A percentile compares a stretch with the other conserved stretches of the same genome.
Evolutionary conservation across 2,329 filamentous ascomycete species (phyloP).

Genomic region (Keithomyces neogunnii): DNA sequence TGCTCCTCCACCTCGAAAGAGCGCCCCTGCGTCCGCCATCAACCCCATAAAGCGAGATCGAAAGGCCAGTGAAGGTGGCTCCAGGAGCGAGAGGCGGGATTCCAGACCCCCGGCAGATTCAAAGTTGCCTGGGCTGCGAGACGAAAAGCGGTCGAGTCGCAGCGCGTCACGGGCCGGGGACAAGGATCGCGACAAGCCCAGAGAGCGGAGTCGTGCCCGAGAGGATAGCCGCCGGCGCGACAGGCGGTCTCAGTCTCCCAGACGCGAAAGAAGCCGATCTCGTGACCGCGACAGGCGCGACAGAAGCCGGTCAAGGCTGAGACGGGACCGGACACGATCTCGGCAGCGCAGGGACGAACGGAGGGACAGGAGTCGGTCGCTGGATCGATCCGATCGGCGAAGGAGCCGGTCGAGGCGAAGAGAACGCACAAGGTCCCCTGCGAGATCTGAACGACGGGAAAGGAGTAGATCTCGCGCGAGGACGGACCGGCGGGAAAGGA

Average conservation of each 20-base stretch:
- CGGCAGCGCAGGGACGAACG: constrained; percentile 23
- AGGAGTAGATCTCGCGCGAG: constrained; percentile 12
- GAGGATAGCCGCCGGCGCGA: constrained; percentile 24
- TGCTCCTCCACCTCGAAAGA: constrained; percentile 44
- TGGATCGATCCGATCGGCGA: constrained; percentile 23
- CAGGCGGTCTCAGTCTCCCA: constrained; percentile 30
- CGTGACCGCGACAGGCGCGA: constrained; percentile 25
- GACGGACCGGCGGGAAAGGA: constrained; percentile 10
- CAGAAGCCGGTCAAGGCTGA: constrained; percentile 25
- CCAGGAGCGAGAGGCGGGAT: constrained; percentile 27
- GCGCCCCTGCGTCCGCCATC: constrained; percentile 48
- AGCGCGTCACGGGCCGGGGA: constrained; percentile 23
- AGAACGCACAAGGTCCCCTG: constrained; percentile 21
- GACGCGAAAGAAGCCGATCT: constrained; percentile 25
- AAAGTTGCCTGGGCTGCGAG: constrained; percentile 15
- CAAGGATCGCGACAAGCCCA: constrained; percentile 16
- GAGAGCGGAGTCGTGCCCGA: constrained; percentile 21
- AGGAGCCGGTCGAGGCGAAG: constrained; percentile 26
- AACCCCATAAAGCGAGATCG: constrained; percentile 43
- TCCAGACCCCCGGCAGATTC: constrained; percentile 17
- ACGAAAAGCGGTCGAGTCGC: constrained; percentile 24
- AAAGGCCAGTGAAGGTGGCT: constrained; percentile 24
- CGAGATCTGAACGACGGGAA: constrained; percentile 25
- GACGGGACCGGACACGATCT: constrained; percentile 33
- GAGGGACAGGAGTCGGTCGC: constrained; percentile 24